Evolutionary conservation across 495 filamentous ascomycete species (phyloP).

Genomic region (Penicillium chermesinum): DNA sequence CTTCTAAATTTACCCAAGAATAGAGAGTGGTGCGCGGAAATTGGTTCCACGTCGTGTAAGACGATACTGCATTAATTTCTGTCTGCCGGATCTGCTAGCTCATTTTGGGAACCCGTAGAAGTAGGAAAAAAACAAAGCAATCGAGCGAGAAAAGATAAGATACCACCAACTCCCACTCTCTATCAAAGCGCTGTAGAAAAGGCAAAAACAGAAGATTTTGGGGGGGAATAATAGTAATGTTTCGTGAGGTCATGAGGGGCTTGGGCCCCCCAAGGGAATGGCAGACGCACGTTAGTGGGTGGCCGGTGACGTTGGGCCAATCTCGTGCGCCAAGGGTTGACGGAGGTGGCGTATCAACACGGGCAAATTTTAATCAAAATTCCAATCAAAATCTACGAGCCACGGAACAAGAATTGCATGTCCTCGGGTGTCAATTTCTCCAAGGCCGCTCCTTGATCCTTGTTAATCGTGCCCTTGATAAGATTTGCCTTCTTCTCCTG

Average conservation of each 20-base stretch:
- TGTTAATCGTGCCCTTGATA: conserved; percentile 93
- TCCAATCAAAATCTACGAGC: conserved; percentile 18
- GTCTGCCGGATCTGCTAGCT: background rate
- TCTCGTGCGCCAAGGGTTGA: background rate
- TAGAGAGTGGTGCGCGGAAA: background rate
- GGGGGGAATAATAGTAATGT: background rate
- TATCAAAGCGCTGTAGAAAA: background rate
- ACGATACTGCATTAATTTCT: no score
- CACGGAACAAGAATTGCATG: conserved; percentile 90
- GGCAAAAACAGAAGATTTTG: background rate
- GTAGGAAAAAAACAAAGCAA: no score
- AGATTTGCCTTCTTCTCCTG: conserved; percentile 97
- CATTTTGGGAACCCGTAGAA: no score
- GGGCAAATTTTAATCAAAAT: no score
- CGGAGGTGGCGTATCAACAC: background rate
- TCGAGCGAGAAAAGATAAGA: no score
- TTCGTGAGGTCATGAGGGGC: conserved; percentile 12
- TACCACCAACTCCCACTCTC: no score
- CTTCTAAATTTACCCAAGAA: background rate
- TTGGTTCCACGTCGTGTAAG: no score
- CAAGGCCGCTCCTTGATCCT: conserved; percentile 73
- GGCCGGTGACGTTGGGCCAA: conserved; percentile 2
- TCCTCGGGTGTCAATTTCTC: conserved; percentile 86
- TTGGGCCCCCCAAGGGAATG: background rate
- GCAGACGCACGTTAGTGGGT: background rate